These are phyloP conservation scores for Ambrosiella cleistominuta DNA, from an alignment of 2,329 filamentous ascomycete genomes.

Conservation along the genomic window DNA sequence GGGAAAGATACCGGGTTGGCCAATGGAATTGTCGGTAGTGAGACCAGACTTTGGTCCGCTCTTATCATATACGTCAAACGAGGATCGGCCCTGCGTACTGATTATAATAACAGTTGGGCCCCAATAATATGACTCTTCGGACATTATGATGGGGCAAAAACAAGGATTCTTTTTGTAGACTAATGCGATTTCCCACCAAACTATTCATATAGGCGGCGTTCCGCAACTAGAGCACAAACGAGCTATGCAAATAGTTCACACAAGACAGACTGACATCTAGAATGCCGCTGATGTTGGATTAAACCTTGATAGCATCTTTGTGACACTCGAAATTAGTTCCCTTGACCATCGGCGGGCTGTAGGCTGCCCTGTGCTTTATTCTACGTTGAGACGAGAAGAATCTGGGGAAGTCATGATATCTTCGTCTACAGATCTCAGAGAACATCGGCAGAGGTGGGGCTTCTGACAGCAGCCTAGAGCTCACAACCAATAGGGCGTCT, in stretches of 20 bases:
- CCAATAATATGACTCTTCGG: neutral
- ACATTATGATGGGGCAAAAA: neutral
- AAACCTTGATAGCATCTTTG: neutral
- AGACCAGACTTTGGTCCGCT: neutral
- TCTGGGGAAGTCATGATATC: neutral
- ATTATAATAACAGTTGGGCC: neutral
- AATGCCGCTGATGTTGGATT: neutral
- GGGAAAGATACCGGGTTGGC: neutral
- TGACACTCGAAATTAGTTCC: conserved; percentile 3
- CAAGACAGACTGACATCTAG: too few relatives aligned
- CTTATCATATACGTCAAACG: neutral
- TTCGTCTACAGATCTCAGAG: neutral
- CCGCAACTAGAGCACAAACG: neutral
- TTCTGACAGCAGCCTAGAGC: neutral
- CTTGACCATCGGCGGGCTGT: neutral
- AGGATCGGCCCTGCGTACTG: neutral
- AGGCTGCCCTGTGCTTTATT: conserved; percentile 3
- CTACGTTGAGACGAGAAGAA: neutral
- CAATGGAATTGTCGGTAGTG: neutral
- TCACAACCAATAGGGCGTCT: neutral
- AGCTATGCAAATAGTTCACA: neutral
- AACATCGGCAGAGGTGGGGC: neutral
- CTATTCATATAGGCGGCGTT: neutral
- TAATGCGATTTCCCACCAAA: neutral
- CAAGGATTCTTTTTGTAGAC: neutral